Evolutionary conservation across 2,329 filamentous ascomycete genomes (phyloP).

Genomic region (Colletotrichum cereale): DNA sequence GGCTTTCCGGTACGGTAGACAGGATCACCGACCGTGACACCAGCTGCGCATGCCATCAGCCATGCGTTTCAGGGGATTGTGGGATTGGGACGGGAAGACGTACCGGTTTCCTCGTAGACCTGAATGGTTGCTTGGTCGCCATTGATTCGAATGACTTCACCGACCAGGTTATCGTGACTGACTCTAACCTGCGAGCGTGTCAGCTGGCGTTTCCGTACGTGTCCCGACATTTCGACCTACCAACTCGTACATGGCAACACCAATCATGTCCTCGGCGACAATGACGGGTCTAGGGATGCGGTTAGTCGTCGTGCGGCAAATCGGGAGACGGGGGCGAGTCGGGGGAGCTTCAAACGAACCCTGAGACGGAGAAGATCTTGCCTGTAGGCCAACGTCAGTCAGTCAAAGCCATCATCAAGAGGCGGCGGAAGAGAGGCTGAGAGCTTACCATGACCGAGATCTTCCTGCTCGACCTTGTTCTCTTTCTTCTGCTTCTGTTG

Average conservation of each 20-base stretch:
- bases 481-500: constrained; percentile 48
- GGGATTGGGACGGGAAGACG: constrained; percentile 44
- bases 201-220: constrained; percentile 9
- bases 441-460: constrained; percentile 53
- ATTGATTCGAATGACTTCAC: constrained; percentile 98
- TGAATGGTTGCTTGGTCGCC: constrained; percentile 96
- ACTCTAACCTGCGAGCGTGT: constrained; percentile 78
- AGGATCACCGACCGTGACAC: constrained; percentile 95
- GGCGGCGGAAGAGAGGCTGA: background rate
- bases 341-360: constrained; percentile 59
- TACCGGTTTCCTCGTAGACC: constrained; percentile 99
- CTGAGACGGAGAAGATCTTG: constrained; percentile 74
- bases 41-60: constrained; percentile 68
- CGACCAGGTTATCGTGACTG: constrained; percentile 90
- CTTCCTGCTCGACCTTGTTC: constrained; percentile 54
- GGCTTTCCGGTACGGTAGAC: constrained; percentile 93
- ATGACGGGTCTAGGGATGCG: constrained; percentile 79
- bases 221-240: constrained; percentile 61
- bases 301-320: constrained; percentile 39
- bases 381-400: constrained; percentile 51
- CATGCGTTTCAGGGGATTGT: background rate
- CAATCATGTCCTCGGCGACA: constrained; percentile 97
- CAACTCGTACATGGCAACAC: constrained; percentile 99
- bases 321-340: constrained; percentile 24
- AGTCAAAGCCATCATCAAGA: constrained; percentile 20